Evolutionary conservation across 371 early-diverging fungal genomes (phyloP).

Genomic region (Dipsacomyces acuminosporus): DNA sequence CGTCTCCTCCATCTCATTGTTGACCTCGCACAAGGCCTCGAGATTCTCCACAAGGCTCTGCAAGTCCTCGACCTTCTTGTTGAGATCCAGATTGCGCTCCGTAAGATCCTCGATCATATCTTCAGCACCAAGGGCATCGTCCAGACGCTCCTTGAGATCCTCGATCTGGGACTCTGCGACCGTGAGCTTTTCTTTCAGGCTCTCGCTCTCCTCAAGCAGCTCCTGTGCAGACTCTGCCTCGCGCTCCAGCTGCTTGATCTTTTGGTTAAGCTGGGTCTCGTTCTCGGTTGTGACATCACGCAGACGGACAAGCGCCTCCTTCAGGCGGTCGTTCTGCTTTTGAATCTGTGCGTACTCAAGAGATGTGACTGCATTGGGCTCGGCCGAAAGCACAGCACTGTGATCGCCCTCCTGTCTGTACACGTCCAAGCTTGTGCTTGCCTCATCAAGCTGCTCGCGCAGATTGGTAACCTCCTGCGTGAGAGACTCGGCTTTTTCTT

Average conservation of each 20-base stretch:
- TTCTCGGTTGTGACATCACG: slow-evolving; percentile 74
- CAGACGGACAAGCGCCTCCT: slow-evolving; percentile 77
- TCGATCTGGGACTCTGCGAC: slow-evolving; percentile 68
- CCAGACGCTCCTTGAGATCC: slow-evolving; percentile 74
- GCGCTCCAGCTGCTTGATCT: slow-evolving; percentile 63
- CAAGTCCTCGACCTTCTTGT: slow-evolving; percentile 73
- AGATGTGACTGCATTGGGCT: slow-evolving; percentile 46
- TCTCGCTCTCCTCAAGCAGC: slow-evolving; percentile 55
- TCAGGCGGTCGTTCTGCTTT: slow-evolving; percentile 80
- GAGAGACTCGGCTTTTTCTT: slow-evolving; percentile 74
- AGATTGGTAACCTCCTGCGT: slow-evolving; percentile 65
- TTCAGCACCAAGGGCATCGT: slow-evolving; percentile 76
- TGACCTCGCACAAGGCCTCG: slow-evolving; percentile 83
- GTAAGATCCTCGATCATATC: slow-evolving; percentile 75
- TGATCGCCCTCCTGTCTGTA: slow-evolving; percentile 58
- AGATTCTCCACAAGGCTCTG: slow-evolving; percentile 74
- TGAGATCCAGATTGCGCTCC: slow-evolving; percentile 70
- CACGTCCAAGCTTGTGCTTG: slow-evolving; percentile 66
- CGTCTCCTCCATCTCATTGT: slow-evolving; percentile 87
- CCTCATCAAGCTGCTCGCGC: slow-evolving; percentile 78
- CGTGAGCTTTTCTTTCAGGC: slow-evolving; percentile 54
- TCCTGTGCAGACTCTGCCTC: slow-evolving; percentile 61
- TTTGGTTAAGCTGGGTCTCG: slow-evolving; percentile 64
- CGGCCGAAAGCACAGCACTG: slow-evolving; percentile 6
- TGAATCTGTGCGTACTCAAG: slow-evolving; percentile 66